Percentiles rank a stretch among this genome's conserved stretches.
phyloP scores from a whole-genome alignment of 1,139 yeast genomes.

The Zhuliangozyma blackwelliae region DNA sequence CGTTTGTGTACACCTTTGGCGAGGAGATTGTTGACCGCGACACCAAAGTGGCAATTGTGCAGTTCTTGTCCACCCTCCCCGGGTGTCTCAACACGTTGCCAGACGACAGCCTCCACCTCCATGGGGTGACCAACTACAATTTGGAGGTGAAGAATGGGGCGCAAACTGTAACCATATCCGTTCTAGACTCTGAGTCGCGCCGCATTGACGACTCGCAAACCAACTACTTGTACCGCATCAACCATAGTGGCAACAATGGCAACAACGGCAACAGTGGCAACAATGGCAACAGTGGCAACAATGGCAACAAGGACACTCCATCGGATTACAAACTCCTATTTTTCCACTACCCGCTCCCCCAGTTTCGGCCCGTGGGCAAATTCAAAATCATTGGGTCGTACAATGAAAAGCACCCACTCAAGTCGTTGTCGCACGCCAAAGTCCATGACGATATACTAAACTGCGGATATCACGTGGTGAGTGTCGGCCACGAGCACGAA shows the following conservation, averaged over 20 bases:
- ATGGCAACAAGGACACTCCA: conserved; percentile 4
- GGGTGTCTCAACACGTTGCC: conserved; percentile 30
- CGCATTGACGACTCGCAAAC: conserved; percentile 30
- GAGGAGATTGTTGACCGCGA: conserved; percentile 27
- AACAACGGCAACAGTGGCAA: background rate
- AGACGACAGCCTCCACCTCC: conserved; percentile 10
- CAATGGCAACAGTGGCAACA: background rate
- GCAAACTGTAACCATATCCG: conserved; percentile 14
- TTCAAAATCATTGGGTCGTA: conserved; percentile 48
- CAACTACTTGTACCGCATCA: conserved; percentile 21
- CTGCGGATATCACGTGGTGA: conserved; percentile 39
- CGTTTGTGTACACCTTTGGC: conserved; percentile 40
- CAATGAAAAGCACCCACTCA: conserved; percentile 40
- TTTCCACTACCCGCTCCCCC: conserved; percentile 50
- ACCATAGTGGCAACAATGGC: conserved; percentile 3
- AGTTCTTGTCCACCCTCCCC: conserved; percentile 31
- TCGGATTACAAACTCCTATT: conserved; percentile 33
- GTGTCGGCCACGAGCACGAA: conserved; percentile 55
- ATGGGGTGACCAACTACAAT: conserved; percentile 38
- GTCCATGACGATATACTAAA: conserved; percentile 33
- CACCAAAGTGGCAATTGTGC: conserved; percentile 11
- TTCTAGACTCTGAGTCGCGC: conserved; percentile 29
- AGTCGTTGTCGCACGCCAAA: conserved; percentile 29
- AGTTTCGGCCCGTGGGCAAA: conserved; percentile 46
- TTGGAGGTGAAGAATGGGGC: conserved; percentile 16